Evolutionary conservation across 768 basidiomycete genomes (phyloP).

Genomic region (Coprinellus micaceus): DNA sequence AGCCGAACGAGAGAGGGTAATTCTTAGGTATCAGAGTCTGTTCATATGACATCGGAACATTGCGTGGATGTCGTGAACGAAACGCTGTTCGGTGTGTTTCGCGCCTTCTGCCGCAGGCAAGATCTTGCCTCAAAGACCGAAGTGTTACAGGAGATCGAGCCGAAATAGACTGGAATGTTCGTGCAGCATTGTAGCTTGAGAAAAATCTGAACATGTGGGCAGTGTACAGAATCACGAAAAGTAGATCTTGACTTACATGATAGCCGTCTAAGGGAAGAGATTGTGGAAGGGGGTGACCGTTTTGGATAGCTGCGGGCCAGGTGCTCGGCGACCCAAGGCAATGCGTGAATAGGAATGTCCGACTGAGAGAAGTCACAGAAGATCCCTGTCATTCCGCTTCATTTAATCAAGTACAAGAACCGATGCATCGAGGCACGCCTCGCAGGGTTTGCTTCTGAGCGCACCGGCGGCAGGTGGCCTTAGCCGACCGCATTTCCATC

Average conservation of each 20-base stretch:
- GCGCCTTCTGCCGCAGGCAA: too few relatives aligned
- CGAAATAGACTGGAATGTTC: too few relatives aligned
- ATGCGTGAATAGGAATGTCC: neutral
- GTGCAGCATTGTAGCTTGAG: too few relatives aligned
- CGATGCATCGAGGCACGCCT: neutral
- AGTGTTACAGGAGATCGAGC: too few relatives aligned
- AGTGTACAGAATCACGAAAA: too few relatives aligned
- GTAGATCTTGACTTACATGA: too few relatives aligned
- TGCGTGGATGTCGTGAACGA: neutral
- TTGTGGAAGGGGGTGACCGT: neutral
- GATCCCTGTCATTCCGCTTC: constrained; percentile 1
- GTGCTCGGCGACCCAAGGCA: neutral
- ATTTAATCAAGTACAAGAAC: neutral
- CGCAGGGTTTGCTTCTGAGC: neutral
- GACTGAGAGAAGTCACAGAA: neutral
- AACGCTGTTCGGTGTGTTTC: neutral
- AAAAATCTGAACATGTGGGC: too few relatives aligned
- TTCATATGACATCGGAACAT: neutral
- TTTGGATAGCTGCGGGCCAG: neutral
- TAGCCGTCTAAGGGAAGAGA: neutral
- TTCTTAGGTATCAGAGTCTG: neutral
- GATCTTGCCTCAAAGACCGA: too few relatives aligned
- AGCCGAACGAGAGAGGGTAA: neutral
- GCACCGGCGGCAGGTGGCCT: constrained; percentile 1
- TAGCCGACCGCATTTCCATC: constrained; percentile 1